Evolutionary conservation across 805 yeast genomes (phyloP).

Genomic region (Saccharomycopsis schoenii): DNA sequence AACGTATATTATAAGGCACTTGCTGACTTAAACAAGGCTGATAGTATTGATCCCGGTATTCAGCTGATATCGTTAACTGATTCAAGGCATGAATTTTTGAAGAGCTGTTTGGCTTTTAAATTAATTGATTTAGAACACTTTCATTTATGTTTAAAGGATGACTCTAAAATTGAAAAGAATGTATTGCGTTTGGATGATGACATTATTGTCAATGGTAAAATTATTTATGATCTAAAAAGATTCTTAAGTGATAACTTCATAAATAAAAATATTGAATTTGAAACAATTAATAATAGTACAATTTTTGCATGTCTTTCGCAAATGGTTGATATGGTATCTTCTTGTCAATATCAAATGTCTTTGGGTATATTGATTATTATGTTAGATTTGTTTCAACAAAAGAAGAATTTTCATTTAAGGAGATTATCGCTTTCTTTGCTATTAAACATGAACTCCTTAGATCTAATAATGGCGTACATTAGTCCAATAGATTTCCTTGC

Average conservation of each 20-base stretch:
- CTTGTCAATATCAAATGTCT: conserved; percentile 38
- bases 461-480: conserved; percentile 33
- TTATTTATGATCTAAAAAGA: conserved; percentile 23
- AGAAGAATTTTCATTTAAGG: conserved; percentile 35
- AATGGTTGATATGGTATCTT: conserved; percentile 37
- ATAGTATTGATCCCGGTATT: neutral
- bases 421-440: conserved; percentile 45
- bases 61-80: conserved; percentile 29
- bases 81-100: conserved; percentile 42
- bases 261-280: conserved; percentile 39
- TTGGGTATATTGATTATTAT: conserved; percentile 27
- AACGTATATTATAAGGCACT: conserved; percentile 28
- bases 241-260: conserved; percentile 25
- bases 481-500: conserved; percentile 34
- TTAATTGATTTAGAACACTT: conserved; percentile 29
- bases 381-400: conserved; percentile 28
- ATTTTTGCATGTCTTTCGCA: conserved; percentile 39
- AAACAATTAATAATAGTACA: conserved; percentile 42
- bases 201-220: conserved; percentile 26
- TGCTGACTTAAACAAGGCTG: conserved; percentile 29
- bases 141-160: conserved; percentile 30
- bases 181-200: conserved; percentile 27
- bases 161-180: conserved; percentile 29
- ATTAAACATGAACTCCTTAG: conserved; percentile 33
- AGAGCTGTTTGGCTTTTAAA: conserved; percentile 32